Evolutionary conservation across 176 grass and related monocot species (phyloP), one percentile per base, ranked within the genome.

Genomic region (Raddia guianensis): DNA sequence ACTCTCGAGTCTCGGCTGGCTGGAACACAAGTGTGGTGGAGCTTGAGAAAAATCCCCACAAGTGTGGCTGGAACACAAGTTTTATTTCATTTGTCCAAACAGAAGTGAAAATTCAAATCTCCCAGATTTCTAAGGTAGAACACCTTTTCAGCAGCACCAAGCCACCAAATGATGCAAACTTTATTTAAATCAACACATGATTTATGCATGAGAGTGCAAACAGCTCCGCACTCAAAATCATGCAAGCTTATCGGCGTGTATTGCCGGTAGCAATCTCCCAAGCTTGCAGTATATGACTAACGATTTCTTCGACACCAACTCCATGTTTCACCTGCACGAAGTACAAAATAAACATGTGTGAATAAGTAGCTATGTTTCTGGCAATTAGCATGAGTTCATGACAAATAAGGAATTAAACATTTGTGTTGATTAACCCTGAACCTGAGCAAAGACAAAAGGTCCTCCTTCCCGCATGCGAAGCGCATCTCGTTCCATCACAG

Each of bases 401-500:
- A 21, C 54, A 40, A 75, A 1, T 12, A 37, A 12, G 45, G 55
- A 42, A 76, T 6, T 21, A 58, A 70, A 50, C 1, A 47, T 61
- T 14, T 49, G 63, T 7, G 14, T 12, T 11, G 0, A 70, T 71
- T 77, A 19, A 59, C 76, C 5, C 5, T 16, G 43, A 81, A 95
- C 96, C 90, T 98, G 96, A 10, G 96, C 92, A 86, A 98, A 95
- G 21, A 98, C 90, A 20, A 95, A 93, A 9, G 92, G 96, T 8
- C 96, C 96, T 74, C 90, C 96, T 87, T 98, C 96, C 14, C 92
- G 82, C 96, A 98, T 98, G 54, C 93, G 79, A 45, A 95, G 82
- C 0, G 96, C 86, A 45, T 98, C 96, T 2, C 92, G 76, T 35
- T 98, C 96, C 96, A 98, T 98, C 55, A 93, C 90, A 46, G 86